Evolutionary conservation across 2,329 filamentous ascomycete genomes (phyloP).

Genomic region (Apiospora kogelbergensis): DNA sequence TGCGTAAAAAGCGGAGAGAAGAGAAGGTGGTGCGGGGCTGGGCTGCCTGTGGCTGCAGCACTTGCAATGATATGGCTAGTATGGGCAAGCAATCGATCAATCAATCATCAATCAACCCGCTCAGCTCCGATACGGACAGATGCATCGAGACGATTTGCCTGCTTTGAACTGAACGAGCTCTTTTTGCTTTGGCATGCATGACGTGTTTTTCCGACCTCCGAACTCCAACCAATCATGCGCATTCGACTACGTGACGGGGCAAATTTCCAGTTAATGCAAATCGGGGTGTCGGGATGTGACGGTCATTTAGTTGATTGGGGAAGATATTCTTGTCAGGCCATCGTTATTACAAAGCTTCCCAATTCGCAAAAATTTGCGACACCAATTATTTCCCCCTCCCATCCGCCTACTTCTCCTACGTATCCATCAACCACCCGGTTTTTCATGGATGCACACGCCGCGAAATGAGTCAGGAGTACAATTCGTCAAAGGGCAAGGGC

Average conservation of each 20-base stretch:
- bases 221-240: conserved; percentile 12
- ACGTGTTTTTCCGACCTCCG: conserved; percentile 19
- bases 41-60: not conserved
- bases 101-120: not conserved
- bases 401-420: not conserved
- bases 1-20: not conserved
- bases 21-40: not conserved
- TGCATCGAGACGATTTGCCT: not conserved
- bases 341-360: conserved; percentile 4
- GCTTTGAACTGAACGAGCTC: not conserved
- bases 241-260: not conserved
- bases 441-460: conserved; percentile 32
- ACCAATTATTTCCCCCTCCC: not conserved
- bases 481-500: conserved; percentile 27
- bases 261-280: conserved; percentile 14
- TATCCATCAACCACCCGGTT: not conserved
- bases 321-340: not conserved
- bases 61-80: too few species aligned
- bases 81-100: not conserved
- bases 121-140: not conserved
- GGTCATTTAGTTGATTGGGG: not conserved
- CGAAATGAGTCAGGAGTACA: conserved; percentile 62
- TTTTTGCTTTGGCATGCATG: conserved; percentile 11
- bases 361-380: not conserved
- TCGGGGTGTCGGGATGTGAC: not conserved